Base-by-base conservation (phyloP, 176 grass and related monocot genomes). In the Bonia amplexicaulis region DNA sequence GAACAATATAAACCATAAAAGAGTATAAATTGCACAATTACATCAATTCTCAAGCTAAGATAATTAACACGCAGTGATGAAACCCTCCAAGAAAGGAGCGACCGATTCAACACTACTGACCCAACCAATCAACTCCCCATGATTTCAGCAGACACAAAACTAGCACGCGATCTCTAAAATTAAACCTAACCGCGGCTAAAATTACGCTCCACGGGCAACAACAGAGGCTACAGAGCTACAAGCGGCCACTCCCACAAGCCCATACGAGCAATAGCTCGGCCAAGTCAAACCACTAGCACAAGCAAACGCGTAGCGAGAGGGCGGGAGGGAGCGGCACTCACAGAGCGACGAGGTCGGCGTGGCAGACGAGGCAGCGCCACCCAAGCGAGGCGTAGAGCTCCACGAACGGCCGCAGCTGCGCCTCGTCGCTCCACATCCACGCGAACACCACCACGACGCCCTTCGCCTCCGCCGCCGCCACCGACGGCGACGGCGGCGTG, bases 341-440 rank as follows among this genome's bases (percentile, higher is more conserved):
- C 96, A 94, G 83, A 22, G 89, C 80, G 60, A 99, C 93, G 77
- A 92, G 90, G 83, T 99, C 96, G 45, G 93, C 83, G 72, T 96
- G 93, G 90, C 96, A 99, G 12, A 99, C 84, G 79, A 96, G 86
- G 66, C 93, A 90, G 5, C 88, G 86, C 96, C 93, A 99, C 16
- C 93, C 96, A 23, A 99, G 90, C 63, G 91, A 94, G 52, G 88
- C 88, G 83, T 99, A 99, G 39, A 99, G 93, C 48, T 96, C 88
- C 9, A 99, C 81, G 83, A 87, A 99, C 48, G 91, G 88, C 51
- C 84, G 91, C 80, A 99, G 74, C 59, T 96, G 89, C 71, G 44
- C 89, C 84, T 96, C 93, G 60, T 99, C 91, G 90, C 93, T 96
- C 90, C 93, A 94, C 20, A 94, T 72, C 96, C 93, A 94, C 16